phyloP scores from a whole-genome alignment of 2,329 filamentous ascomycete genomes.

The Neoscytalidium dimidiatum region DNA sequence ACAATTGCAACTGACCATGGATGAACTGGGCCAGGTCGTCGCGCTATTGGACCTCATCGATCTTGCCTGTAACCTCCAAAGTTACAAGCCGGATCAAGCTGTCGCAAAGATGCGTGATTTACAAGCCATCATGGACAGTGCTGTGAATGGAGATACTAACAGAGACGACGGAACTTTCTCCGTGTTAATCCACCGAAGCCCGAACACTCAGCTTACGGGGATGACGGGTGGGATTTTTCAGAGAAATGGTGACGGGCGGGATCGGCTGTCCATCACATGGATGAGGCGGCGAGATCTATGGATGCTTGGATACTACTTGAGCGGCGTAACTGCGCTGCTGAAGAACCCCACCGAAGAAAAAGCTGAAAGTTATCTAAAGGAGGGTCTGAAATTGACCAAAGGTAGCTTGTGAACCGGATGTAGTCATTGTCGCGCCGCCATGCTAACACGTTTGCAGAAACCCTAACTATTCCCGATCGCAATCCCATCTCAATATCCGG shows the following conservation, averaged over 20 bases:
- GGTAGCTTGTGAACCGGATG: not conserved
- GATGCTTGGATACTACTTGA: conserved; percentile 60
- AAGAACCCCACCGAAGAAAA: conserved; percentile 59
- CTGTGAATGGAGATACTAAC: conserved; percentile 40
- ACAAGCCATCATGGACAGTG: conserved; percentile 60
- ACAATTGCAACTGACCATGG: conserved; percentile 64
- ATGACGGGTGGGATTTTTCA: conserved; percentile 49
- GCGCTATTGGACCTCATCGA: conserved; percentile 69
- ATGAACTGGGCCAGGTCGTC: conserved; percentile 66
- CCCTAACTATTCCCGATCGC: conserved; percentile 23
- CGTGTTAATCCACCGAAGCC: conserved; percentile 41
- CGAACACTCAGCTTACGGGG: conserved; percentile 34
- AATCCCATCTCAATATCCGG: conserved; percentile 27
- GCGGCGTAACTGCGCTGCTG: conserved; percentile 56
- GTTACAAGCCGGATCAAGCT: conserved; percentile 60
- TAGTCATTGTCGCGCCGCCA: no score
- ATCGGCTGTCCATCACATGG: conserved; percentile 59
- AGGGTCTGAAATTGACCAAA: conserved; percentile 50
- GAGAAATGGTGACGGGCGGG: conserved; percentile 38
- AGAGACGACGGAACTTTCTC: conserved; percentile 40
- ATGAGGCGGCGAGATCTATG: conserved; percentile 62
- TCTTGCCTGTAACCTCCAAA: conserved; percentile 67
- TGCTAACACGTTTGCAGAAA: conserved; percentile 14
- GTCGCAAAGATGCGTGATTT: conserved; percentile 63
- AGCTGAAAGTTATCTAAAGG: conserved; percentile 57